Base-by-base conservation (phyloP, 441 rosid species). In the Viola pubescens region DNA sequence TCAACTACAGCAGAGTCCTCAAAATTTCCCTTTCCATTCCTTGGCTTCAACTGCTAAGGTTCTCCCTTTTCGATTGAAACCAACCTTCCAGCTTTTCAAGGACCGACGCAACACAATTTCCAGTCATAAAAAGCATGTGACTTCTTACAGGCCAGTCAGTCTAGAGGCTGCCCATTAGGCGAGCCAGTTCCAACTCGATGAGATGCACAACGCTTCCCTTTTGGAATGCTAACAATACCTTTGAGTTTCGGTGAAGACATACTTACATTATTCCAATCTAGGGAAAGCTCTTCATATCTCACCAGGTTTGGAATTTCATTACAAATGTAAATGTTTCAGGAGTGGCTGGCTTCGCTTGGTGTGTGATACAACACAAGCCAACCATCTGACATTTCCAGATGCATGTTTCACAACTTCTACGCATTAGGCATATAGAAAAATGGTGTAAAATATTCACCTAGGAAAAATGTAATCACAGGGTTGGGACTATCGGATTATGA, bases 401-500 rank as follows among this genome's bases (percentile, higher is more conserved):
- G 11, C 43, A 61, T 51, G n/a, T 9, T 40, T 56, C 14, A 10
- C 64, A 49, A 44, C 12, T 10, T 3, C 10, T 11, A n/a, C 40
- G 13, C n/a, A 19, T 39, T 26, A 26, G 3, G 34, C 34, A 19
- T 7, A 44, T 26, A 37, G 13, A 37, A 4, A 7, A 47, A 16
- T 19, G 38, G 3, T 4, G 39, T n/a, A 54, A 39, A 44, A 3
- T 12, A 6, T 11, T 11, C 5, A 5, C 3, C 13, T 4, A 50
- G 6, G 46, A 7, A 13, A 48, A 48, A 48, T 46, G 13, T 44
- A 51, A 60, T 76, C 73, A 74, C 26, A 75, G 75, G 38, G 69
- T 50, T 52, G 73, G 67, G 9, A 78, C 90, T 26, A 58, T 11
- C 47, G 95, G 99, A 71, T 90, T 90, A 80, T 94, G 99, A 58